These are phyloP conservation scores for Tagetes erecta DNA, from an alignment of 129 eudicot genomes.

Conservation along the genomic window DNA sequence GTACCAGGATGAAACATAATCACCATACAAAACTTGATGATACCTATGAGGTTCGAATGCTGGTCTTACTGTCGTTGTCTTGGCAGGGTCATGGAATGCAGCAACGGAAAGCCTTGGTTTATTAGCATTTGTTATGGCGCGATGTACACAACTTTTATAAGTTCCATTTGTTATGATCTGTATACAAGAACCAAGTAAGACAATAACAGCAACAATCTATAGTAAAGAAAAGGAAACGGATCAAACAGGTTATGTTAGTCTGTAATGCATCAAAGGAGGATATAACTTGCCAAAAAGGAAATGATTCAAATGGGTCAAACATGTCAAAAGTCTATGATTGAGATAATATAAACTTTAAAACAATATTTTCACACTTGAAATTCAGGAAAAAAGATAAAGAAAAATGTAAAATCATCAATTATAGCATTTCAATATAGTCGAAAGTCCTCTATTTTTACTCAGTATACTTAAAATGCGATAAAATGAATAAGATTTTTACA, in stretches of 20 bases:
- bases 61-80: slow-evolving; percentile 58
- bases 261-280: neutral
- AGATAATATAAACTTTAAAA: no score
- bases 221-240: neutral
- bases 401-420: no score
- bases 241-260: neutral
- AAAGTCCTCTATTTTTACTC: no score
- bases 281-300: neutral
- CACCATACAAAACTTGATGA: slow-evolving; percentile 68
- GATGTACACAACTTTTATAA: slow-evolving; percentile 72
- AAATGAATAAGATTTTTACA: neutral
- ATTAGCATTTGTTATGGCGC: slow-evolving; percentile 75
- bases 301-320: neutral
- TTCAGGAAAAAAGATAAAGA: no score
- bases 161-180: slow-evolving; percentile 88
- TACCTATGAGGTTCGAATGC: slow-evolving; percentile 64
- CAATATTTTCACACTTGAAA: no score
- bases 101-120: slow-evolving; percentile 83
- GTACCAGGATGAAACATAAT: slow-evolving; percentile 87
- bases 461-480: no score
- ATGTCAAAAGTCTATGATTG: neutral
- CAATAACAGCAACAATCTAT: neutral
- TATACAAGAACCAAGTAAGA: slow-evolving; percentile 17
- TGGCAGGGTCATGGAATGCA: slow-evolving; percentile 94
- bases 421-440: no score